phyloP scores from a whole-genome alignment of 352 stramenopile species.

The Phytophthora macrochlamydospora region DNA sequence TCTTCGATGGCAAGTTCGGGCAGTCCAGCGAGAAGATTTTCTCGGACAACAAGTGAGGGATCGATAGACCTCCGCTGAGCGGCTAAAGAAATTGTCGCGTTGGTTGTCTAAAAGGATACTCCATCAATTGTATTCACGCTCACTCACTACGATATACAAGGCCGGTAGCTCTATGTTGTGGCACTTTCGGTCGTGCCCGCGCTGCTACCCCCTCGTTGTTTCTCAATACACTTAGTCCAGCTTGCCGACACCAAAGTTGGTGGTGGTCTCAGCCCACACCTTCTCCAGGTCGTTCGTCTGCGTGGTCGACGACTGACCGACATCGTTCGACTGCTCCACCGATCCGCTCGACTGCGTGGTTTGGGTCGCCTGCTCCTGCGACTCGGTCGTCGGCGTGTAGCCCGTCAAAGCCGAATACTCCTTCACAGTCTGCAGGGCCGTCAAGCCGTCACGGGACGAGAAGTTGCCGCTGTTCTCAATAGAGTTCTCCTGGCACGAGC shows the following conservation, averaged over 20 bases:
- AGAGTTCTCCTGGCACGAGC: slow-evolving; percentile 21
- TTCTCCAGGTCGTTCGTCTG: slow-evolving; percentile 19
- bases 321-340: background rate
- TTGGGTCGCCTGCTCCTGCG: background rate
- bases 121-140: slow-evolving; percentile 13
- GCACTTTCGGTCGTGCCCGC: background rate
- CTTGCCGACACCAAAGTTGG: slow-evolving; percentile 32
- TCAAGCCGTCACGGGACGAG: slow-evolving; percentile 17
- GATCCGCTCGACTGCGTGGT: slow-evolving; percentile 8
- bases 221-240: slow-evolving; percentile 18
- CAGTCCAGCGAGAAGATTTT: slow-evolving; percentile 67
- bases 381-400: slow-evolving; percentile 9
- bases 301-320: background rate
- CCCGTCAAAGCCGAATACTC: slow-evolving; percentile 5
- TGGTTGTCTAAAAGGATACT: background rate
- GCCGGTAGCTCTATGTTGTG: slow-evolving; percentile 2
- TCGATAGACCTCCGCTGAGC: too few relatives aligned
- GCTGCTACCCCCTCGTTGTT: slow-evolving; percentile 1
- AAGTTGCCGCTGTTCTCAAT: slow-evolving; percentile 24
- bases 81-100: too few relatives aligned
- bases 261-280: slow-evolving; percentile 3
- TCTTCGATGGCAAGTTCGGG: slow-evolving; percentile 89
- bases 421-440: slow-evolving; percentile 24
- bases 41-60: slow-evolving; percentile 18
- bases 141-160: slow-evolving; percentile 16